Conservation (phyloP, 306 rosid genomes). For the Lathyrus tuberosus region DNA sequence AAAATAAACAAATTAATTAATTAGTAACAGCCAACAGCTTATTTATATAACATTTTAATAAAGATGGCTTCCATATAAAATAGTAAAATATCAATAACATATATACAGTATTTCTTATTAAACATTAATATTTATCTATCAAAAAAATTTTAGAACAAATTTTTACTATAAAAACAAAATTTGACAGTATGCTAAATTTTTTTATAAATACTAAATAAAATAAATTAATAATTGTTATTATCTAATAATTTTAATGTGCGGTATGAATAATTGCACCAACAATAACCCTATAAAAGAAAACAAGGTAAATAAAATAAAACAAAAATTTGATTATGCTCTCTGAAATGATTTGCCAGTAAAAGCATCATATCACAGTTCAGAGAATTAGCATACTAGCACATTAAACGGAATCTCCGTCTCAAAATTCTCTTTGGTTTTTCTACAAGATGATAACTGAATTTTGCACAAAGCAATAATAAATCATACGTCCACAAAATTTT, state of each 20-base stretch:
- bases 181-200: too few species aligned
- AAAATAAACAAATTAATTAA: too few species aligned
- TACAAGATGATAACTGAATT: constrained; percentile 22
- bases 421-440: constrained; percentile 22
- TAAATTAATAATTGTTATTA: neutral
- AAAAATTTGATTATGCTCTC: constrained; percentile 4
- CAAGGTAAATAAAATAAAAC: neutral
- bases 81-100: too few species aligned
- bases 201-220: neutral
- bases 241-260: neutral
- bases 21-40: too few species aligned
- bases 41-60: neutral
- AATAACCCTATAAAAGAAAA: neutral
- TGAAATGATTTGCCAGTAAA: neutral
- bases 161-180: too few species aligned
- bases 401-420: too few species aligned
- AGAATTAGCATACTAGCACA: too few species aligned
- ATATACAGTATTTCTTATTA: too few species aligned
- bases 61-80: too few species aligned
- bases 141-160: too few species aligned
- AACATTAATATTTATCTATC: too few species aligned
- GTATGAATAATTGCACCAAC: neutral
- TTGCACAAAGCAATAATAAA: constrained; percentile 26
- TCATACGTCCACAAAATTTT: constrained; percentile 11
- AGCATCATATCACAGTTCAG: neutral